Conservation (phyloP, 2,329 filamentous ascomycete genomes). For the Fusarium sp. region DNA sequence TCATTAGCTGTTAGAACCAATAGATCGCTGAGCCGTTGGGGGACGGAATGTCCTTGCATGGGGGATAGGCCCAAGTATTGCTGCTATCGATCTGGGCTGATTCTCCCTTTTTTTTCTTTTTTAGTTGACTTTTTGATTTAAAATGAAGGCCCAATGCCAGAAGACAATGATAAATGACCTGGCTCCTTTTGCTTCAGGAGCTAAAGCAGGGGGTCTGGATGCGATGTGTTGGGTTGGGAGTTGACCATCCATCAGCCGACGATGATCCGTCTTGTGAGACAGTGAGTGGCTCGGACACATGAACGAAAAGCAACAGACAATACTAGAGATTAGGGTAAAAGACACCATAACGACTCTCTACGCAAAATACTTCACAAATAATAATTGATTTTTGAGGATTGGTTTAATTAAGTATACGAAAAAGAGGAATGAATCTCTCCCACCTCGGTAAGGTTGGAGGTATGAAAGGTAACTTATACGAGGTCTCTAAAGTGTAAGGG, state of each 20-base stretch:
- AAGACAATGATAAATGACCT: constrained; percentile 16
- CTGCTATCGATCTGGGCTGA: not conserved
- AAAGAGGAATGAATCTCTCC: not conserved
- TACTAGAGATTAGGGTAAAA: not conserved
- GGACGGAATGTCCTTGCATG: constrained; percentile 8
- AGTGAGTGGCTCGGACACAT: not conserved
- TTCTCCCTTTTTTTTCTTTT: not conserved
- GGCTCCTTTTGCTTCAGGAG: constrained; percentile 7
- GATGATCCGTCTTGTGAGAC: constrained; percentile 18
- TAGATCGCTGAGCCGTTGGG: constrained; percentile 13
- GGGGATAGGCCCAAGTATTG: constrained; percentile 1
- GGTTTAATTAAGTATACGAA: not conserved
- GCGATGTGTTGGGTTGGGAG: not conserved
- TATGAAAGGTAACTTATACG: not conserved
- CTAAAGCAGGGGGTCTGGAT: constrained; percentile 18
- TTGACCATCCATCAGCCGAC: constrained; percentile 20
- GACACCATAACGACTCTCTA: not conserved
- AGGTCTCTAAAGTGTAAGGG: not conserved
- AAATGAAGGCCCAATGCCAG: not conserved
- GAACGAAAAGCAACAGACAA: not conserved
- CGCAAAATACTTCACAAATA: not conserved
- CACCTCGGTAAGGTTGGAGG: not conserved
- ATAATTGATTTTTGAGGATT: not conserved
- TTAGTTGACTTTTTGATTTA: not conserved
- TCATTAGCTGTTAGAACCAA: constrained; percentile 28